These are phyloP conservation scores for Auriscalpium microsporum DNA, from an alignment of 768 basidiomycete genomes.

Conservation along the genomic window DNA sequence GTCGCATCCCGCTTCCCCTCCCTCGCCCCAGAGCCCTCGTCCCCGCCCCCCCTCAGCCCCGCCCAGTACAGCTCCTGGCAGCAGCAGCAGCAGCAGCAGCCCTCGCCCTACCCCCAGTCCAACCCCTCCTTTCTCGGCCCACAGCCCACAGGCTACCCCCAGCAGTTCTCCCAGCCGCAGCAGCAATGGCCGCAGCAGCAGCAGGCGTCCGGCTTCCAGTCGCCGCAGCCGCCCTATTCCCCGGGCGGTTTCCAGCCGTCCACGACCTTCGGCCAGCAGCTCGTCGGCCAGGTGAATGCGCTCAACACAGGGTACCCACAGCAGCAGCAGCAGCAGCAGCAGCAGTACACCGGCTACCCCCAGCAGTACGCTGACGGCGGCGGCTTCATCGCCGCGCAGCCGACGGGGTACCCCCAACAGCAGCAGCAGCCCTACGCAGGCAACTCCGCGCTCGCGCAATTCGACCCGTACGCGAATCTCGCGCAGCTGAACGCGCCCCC, in stretches of 20 bases:
- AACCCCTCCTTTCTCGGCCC: neutral
- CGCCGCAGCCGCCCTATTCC: slow-evolving; percentile 10
- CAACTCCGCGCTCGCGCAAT: slow-evolving; percentile 8
- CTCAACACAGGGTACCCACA: slow-evolving; percentile 13
- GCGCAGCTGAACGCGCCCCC: neutral
- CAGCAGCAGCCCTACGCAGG: slow-evolving; percentile 14
- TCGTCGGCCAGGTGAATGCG: slow-evolving; percentile 12
- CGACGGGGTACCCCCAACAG: slow-evolving; percentile 1
- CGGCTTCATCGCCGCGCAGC: slow-evolving; percentile 15
- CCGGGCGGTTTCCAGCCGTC: slow-evolving; percentile 7
- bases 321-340: slow-evolving; percentile 22
- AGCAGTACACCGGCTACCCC: slow-evolving; percentile 21
- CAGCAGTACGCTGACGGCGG: slow-evolving; percentile 5
- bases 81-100: slow-evolving; percentile 24
- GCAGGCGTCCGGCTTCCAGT: slow-evolving; percentile 5
- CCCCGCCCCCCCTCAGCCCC: slow-evolving; percentile 10
- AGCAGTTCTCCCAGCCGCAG: neutral
- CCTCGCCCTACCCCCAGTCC: slow-evolving; percentile 1
- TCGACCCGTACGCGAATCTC: slow-evolving; percentile 13
- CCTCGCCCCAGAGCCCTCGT: slow-evolving; percentile 29
- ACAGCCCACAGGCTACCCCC: neutral
- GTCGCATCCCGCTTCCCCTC: slow-evolving; percentile 51
- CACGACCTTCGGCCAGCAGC: slow-evolving; percentile 6
- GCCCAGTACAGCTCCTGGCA: slow-evolving; percentile 32
- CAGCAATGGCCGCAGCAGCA: slow-evolving; percentile 6